Percentiles rank a stretch among this genome's conserved stretches.
Evolutionary conservation across 2,329 filamentous ascomycete species (phyloP).

Genomic region (Ceratocystis colombiana): DNA sequence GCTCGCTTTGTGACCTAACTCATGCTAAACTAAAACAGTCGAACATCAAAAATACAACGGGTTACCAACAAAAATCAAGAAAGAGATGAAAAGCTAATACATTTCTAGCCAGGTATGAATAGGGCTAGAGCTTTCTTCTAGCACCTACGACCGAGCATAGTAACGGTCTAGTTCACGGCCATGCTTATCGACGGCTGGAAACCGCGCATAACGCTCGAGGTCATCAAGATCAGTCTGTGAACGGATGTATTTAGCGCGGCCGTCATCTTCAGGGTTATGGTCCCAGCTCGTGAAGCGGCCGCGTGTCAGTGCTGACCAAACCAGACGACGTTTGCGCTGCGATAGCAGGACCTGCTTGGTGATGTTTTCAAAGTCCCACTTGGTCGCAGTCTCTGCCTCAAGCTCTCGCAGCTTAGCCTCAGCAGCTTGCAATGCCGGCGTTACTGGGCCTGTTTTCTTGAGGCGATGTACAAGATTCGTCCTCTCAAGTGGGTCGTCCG

Average conservation of each 20-base stretch:
- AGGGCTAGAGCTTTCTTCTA: background rate
- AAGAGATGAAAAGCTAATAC: background rate
- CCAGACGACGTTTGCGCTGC: conserved; percentile 67
- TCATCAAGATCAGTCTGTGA: conserved; percentile 72
- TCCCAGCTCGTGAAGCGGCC: conserved; percentile 78
- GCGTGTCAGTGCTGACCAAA: conserved; percentile 68
- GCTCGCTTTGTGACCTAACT: conserved; percentile 8
- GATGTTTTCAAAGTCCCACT: conserved; percentile 75
- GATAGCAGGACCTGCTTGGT: conserved; percentile 62
- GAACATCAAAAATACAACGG: background rate
- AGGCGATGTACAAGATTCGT: conserved; percentile 53
- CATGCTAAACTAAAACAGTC: background rate
- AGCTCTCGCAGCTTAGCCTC: conserved; percentile 53
- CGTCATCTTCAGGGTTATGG: conserved; percentile 64
- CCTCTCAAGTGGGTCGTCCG: conserved; percentile 64
- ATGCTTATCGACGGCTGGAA: conserved; percentile 51
- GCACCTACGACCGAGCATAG: conserved; percentile 11
- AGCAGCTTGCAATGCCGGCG: conserved; percentile 35
- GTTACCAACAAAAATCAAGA: background rate
- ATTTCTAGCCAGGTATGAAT: background rate
- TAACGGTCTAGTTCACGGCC: conserved; percentile 40
- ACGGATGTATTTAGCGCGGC: conserved; percentile 68
- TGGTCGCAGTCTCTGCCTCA: conserved; percentile 57
- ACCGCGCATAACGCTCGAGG: conserved; percentile 65
- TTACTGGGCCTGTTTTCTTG: conserved; percentile 31